phyloP scores from a whole-genome alignment of 306 rosid species.

The Delonix regia region DNA sequence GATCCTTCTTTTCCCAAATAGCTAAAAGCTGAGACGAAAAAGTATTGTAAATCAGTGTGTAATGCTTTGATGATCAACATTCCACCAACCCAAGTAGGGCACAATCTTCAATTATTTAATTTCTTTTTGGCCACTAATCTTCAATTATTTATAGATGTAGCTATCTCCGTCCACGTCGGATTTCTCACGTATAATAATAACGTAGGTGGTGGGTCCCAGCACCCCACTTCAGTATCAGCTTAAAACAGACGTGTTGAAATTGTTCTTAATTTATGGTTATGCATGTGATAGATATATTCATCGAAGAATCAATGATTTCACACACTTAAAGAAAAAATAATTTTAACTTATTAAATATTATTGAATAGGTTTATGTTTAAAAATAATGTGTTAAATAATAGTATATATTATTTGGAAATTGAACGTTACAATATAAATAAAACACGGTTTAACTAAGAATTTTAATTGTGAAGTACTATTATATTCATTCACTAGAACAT shows the following conservation, averaged over 20 bases:
- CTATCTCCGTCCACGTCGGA: neutral
- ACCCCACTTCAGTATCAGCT: neutral
- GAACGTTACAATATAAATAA: no score
- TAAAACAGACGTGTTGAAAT: neutral
- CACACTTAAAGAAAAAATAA: neutral
- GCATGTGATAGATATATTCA: neutral
- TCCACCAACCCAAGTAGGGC: constrained; percentile 4
- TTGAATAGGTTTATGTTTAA: no score
- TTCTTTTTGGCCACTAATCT: no score
- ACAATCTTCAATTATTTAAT: no score
- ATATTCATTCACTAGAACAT: no score
- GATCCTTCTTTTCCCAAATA: neutral
- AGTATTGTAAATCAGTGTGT: neutral
- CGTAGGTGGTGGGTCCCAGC: neutral
- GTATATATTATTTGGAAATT: no score
- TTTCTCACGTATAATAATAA: no score
- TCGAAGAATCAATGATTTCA: neutral
- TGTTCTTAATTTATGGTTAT: neutral
- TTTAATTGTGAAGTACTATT: no score
- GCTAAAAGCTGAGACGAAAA: neutral
- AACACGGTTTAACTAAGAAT: no score
- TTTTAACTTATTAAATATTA: neutral
- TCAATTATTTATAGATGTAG: no score
- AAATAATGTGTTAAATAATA: no score
- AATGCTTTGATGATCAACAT: neutral